These are phyloP conservation scores for Saraca asoca DNA, from an alignment of 331 rosid species.

Conservation along the genomic window DNA sequence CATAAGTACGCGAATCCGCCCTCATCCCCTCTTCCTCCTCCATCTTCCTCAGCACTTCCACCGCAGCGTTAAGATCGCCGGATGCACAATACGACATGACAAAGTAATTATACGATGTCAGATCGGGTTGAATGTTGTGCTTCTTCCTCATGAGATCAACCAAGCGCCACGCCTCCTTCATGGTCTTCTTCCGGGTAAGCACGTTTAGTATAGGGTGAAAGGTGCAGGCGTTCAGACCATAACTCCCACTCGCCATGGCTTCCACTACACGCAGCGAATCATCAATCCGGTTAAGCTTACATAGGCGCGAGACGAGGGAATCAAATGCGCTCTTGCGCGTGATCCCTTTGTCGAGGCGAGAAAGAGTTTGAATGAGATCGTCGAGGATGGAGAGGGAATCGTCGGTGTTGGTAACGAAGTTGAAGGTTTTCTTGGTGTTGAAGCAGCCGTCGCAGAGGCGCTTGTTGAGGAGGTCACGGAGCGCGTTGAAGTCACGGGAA, in stretches of 20 bases:
- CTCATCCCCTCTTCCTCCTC: conserved; percentile 37
- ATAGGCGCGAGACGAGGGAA: conserved; percentile 57
- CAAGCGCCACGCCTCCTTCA: conserved; percentile 48
- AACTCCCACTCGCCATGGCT: conserved; percentile 32
- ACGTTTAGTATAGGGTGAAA: conserved; percentile 46
- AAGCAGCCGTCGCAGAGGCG: conserved; percentile 50
- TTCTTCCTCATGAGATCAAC: conserved; percentile 37
- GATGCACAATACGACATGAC: conserved; percentile 37
- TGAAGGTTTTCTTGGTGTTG: conserved; percentile 56
- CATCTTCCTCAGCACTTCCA: conserved; percentile 34
- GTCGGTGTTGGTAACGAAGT: conserved; percentile 45
- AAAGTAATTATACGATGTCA: conserved; percentile 41
- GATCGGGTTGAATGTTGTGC: conserved; percentile 39
- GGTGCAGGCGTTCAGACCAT: conserved; percentile 29
- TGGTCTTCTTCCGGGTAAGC: conserved; percentile 34
- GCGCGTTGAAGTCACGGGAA: conserved; percentile 42
- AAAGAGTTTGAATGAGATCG: conserved; percentile 35
- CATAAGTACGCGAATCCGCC: conserved; percentile 49
- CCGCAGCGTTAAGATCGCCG: conserved; percentile 41
- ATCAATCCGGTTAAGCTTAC: conserved; percentile 40
- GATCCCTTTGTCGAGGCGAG: conserved; percentile 38
- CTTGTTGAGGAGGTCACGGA: conserved; percentile 52
- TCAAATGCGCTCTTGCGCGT: conserved; percentile 54
- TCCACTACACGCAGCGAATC: conserved; percentile 46
- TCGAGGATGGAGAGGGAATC: conserved; percentile 34